Conservation (phyloP, 257 asterid species). For the Coffea canephora region DNA sequence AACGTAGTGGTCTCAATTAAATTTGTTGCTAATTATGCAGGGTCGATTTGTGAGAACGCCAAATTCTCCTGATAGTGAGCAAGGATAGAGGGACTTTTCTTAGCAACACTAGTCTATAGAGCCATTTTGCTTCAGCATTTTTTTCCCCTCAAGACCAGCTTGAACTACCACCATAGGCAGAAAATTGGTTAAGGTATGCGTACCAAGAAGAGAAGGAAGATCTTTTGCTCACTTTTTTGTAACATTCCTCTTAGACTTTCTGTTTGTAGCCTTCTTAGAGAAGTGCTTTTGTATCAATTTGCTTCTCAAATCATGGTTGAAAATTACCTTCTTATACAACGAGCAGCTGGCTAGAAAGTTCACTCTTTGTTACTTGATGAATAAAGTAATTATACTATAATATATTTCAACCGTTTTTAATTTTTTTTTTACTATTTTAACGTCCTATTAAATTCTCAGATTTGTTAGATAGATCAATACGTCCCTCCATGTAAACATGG, state of each 20-base stretch:
- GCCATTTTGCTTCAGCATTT: background rate
- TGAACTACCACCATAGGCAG: background rate
- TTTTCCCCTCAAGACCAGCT: background rate
- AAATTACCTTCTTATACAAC: background rate
- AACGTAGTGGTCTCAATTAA: background rate
- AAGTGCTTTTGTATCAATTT: background rate
- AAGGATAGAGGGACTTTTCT: constrained; percentile 2
- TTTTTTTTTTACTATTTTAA: too few species aligned
- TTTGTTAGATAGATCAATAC: too few species aligned
- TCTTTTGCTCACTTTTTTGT: background rate
- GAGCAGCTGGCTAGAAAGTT: background rate
- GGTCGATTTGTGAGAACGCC: constrained; percentile 72
- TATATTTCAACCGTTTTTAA: too few species aligned
- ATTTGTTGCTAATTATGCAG: constrained; percentile 35
- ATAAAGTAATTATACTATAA: too few species aligned
- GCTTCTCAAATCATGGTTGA: background rate
- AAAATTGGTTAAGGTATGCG: background rate
- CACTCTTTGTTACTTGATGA: background rate
- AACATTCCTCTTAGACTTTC: background rate
- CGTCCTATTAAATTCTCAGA: too few species aligned
- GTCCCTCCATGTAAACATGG: too few species aligned
- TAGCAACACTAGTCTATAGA: background rate
- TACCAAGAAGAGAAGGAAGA: background rate
- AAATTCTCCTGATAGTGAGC: constrained; percentile 41
- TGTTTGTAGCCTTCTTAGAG: background rate